These are phyloP conservation scores for Solanum tarapatanum DNA, from an alignment of 257 asterid genomes.

Conservation along the genomic window DNA sequence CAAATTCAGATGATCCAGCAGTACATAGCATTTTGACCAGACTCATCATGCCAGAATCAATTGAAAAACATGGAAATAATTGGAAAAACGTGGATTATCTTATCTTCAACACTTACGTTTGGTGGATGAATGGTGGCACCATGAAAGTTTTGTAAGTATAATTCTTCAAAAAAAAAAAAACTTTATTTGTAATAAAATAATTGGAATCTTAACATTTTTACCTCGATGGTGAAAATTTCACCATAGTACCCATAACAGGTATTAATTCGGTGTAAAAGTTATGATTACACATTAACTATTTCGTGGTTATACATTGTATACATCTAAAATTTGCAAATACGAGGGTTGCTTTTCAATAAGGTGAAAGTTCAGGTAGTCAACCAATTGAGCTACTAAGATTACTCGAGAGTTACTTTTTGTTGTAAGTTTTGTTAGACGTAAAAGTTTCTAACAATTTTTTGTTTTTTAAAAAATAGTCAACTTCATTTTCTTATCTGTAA, in stretches of 20 bases:
- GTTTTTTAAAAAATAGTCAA: too few relatives aligned
- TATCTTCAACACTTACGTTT: background rate
- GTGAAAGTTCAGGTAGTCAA: accelerated
- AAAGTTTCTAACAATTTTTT: background rate
- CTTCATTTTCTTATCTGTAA: background rate
- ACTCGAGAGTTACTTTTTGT: accelerated
- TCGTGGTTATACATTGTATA: background rate
- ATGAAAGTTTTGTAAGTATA: background rate
- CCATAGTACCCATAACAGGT: background rate
- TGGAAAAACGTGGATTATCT: background rate
- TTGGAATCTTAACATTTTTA: background rate
- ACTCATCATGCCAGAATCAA: background rate
- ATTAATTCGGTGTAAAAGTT: background rate
- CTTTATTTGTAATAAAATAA: too few relatives aligned
- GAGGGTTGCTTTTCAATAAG: accelerated
- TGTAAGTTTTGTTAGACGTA: background rate
- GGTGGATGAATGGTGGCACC: background rate
- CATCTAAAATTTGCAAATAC: background rate
- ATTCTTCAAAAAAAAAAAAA: background rate
- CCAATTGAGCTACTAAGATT: background rate
- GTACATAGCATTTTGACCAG: background rate
- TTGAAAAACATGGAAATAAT: background rate
- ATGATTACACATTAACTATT: background rate
- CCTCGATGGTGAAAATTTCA: background rate
- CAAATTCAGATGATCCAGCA: conserved; percentile 67